Evolutionary conservation across 352 stramenopile genomes (phyloP), one percentile per base, ranked within the genome.

Genomic region (Pythium pectinolyticum): DNA sequence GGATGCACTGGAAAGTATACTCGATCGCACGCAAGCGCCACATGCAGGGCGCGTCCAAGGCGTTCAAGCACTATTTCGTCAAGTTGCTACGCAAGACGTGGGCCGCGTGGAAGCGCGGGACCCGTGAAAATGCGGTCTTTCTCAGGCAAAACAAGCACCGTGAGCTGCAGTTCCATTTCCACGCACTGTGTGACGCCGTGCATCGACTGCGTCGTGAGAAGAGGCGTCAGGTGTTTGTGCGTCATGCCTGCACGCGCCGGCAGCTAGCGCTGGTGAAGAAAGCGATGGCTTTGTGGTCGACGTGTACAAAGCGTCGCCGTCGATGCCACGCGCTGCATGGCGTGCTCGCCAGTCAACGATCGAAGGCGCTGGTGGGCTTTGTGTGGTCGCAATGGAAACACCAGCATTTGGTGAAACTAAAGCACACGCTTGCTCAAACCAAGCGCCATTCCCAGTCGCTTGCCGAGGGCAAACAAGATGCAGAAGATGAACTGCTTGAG

Each of bases 1-100:
- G 86, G 86, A 60, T 77, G 45, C 68, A 90, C 43, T 95, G 86
- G 86, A 92, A 89, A 43, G 82, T 82, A 20, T 95, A 90, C 53
- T 86, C 82, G 3, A 84, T 80, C 28, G 67, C 69, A 14, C 84
- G 73, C 40, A 69, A 74, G 27, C 88, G 90, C 30, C 86, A 92
- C 63, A 68, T 77, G 5, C 86, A 91, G 54, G 74, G 81, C 5
- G 88, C 73, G 0, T 82, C 77, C 1, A 95, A 95, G 58, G 80
- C 82, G 10, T 56, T 86, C 15, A 92, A 90, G 37, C 84, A 95
- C 62, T 90, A 87, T 37, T 89, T 88, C 41, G 72, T 82, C 14
- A 88, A 88, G 51, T 61, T 94, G 14, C 39, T 92, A 27, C 81
- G 83, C 0, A 48, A 41, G 27, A 77, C 74, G 1, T 95, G 86